Base-by-base conservation (phyloP, 1,284 basidiomycete genomes). In the Blastosporella zonata region DNA sequence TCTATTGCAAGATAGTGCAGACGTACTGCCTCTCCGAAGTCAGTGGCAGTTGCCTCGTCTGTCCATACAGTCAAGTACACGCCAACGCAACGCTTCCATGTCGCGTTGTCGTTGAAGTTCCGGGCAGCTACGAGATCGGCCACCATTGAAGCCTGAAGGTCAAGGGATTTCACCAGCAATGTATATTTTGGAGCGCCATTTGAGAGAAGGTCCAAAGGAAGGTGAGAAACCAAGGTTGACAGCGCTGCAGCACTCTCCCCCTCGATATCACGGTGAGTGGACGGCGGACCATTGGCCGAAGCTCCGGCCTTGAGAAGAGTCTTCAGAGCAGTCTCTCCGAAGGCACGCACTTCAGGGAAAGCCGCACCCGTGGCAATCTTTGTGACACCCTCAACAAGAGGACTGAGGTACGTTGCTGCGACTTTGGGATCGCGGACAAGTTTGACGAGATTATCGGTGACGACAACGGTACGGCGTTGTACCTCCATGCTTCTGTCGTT, bases 401-500 rank as follows among this genome's bases (percentile, higher is more conserved):
- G 79, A 56, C 90, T 90, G 25, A 97, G 80, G 71, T 98, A 96
- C 40, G 81, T 79, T 8, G 93, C 93, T 40, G 97, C 96, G 46
- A 97, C 82, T 55, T 82, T 86, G 3, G 92, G 91, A 62, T 97
- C 86, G 51, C 96, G 87, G 38, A 99, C 97, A 48, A 99, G 87
- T 73, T 98, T 99, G 70, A 98, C 96, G 49, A 99, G 79, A 71
- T 99, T 99, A 66, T 96, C 94, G 53, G 96, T 84, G 60, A 99
- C 91, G 47, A 99, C 89, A 52, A 96, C 93, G 0, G 85, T 82
- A 25, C 87, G 78, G 53, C 92, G 85, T 64, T 93, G 91, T 18
- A 92, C 91, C 65, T 97, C 94, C 84, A 95, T 97, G 56, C 92
- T 95, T 57, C 96, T 83, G 69, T 98, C 96, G 64, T 96, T 96